Evolutionary conservation across 2,329 filamentous ascomycete genomes (phyloP).

Genomic region (Zymoseptoria crescenta): DNA sequence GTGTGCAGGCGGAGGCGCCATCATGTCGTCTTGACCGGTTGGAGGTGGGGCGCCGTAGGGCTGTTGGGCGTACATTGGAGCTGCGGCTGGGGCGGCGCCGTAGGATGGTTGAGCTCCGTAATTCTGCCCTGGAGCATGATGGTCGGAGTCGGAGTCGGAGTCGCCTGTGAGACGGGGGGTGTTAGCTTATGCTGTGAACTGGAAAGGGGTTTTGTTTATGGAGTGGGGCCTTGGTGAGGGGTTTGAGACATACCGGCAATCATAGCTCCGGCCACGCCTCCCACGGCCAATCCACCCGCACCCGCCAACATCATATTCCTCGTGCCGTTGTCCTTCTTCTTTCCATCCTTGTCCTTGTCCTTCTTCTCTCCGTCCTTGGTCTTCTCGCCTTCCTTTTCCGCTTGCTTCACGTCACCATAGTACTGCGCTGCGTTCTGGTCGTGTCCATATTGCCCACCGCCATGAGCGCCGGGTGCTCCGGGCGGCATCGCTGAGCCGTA

Average conservation of each 20-base stretch:
- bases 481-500: slow-evolving; percentile 15
- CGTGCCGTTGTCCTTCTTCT: slow-evolving; percentile 28
- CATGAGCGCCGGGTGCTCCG: slow-evolving; percentile 5
- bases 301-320: slow-evolving; percentile 49
- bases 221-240: no score
- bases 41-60: background rate
- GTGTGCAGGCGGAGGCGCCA: slow-evolving; percentile 3
- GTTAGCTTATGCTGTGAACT: no score
- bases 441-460: slow-evolving; percentile 1
- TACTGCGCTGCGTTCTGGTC: slow-evolving; percentile 17
- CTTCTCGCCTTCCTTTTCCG: slow-evolving; percentile 31
- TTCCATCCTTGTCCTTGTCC: slow-evolving; percentile 34
- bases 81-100: background rate
- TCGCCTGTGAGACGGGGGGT: slow-evolving; percentile 1
- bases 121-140: slow-evolving; percentile 2
- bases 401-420: slow-evolving; percentile 18
- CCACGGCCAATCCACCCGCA: slow-evolving; percentile 50
- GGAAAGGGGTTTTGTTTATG: no score
- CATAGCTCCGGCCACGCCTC: slow-evolving; percentile 50
- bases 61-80: background rate
- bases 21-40: background rate
- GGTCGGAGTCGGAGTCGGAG: slow-evolving; percentile 11
- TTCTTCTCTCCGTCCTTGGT: slow-evolving; percentile 27
- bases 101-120: slow-evolving; percentile 1
- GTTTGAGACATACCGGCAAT: slow-evolving; percentile 33